Evolutionary conservation across 1,139 yeast species (phyloP).

Genomic region (Yarrowia galli): DNA sequence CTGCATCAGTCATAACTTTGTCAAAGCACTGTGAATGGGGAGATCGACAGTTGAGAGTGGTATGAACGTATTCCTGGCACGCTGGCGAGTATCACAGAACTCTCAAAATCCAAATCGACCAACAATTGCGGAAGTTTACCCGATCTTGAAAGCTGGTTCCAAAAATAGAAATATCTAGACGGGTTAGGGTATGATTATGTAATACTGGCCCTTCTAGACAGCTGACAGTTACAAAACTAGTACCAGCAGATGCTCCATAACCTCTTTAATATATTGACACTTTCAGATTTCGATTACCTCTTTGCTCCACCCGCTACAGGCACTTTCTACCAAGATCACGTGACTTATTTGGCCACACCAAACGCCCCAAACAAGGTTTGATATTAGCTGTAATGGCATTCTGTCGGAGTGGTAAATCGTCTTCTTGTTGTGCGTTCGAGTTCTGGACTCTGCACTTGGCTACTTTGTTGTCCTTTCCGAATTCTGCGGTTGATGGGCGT

Average conservation of each 20-base stretch:
- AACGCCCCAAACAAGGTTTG: constrained; percentile 5
- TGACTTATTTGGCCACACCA: neutral
- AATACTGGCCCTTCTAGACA: neutral
- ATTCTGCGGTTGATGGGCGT: constrained; percentile 49
- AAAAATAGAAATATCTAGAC: neutral
- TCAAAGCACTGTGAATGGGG: neutral
- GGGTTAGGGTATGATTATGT: constrained; percentile 19
- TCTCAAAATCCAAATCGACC: neutral
- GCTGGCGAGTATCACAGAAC: neutral
- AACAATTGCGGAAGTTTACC: neutral
- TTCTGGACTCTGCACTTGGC: constrained; percentile 41
- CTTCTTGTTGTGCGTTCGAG: constrained; percentile 41
- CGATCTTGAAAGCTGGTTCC: neutral
- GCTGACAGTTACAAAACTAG: too few relatives aligned
- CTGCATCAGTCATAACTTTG: constrained; percentile 32
- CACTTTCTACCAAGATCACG: neutral
- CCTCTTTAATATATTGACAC: neutral
- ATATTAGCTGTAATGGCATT: constrained; percentile 48
- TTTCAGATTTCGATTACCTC: neutral
- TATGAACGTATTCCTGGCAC: neutral
- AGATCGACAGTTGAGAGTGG: neutral
- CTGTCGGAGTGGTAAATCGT: constrained; percentile 46
- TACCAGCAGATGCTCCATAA: neutral
- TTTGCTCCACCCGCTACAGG: too few relatives aligned
- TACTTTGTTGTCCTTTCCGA: constrained; percentile 50